Evolutionary conservation across 164 flowering plant species (phyloP), one percentile per base, ranked within the genome.

Genomic region (Vitis rupestris): DNA sequence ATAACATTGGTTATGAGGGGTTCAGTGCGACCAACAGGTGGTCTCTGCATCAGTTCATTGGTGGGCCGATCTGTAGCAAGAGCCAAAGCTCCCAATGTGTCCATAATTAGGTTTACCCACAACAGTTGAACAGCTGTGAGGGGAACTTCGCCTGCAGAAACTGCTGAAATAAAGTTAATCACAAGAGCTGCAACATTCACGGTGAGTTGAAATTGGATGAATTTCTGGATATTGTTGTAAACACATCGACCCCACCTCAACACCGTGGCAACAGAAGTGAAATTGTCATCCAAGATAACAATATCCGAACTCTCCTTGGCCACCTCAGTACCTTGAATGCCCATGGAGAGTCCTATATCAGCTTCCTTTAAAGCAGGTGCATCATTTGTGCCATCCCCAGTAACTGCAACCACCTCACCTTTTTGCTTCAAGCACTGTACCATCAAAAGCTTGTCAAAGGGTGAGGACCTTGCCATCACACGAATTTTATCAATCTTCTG

Each of bases 61-160:
- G 85, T 87, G 0, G 96, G 96, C 15, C 83, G 68, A 65, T 90
- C 96, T n/a, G 91, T 90, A 4, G 96, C 93, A 6, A 90, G 81
- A 10, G 96, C 96, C 44, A 90, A 79, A 71, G 96, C 92, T 0
- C 92, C 96, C 6, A 90, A 65, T 15, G 92, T 85, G 72, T 90
- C 96, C 91, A 88, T 90, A 51, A 90, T 90, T 57, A 90, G 88
- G 72, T 88, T 88, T 13, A 90, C 96, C 96, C 96, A 90, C 48
- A 90, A 57, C 61, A 90, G 19, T 31, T 90, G 96, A 2, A 88
- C 96, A 3, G 96, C 83, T 27, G 91, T 87, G 54, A 90, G 61
- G n/a, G 96, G 96, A 11, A 87, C 90, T 2, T 90, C 87, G 1
- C 96, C 92, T 1, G 89, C 86, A 23, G 92, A 90, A 64, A 88